Base-by-base conservation (phyloP, 306 rosid species). In the Vicia villosa region DNA sequence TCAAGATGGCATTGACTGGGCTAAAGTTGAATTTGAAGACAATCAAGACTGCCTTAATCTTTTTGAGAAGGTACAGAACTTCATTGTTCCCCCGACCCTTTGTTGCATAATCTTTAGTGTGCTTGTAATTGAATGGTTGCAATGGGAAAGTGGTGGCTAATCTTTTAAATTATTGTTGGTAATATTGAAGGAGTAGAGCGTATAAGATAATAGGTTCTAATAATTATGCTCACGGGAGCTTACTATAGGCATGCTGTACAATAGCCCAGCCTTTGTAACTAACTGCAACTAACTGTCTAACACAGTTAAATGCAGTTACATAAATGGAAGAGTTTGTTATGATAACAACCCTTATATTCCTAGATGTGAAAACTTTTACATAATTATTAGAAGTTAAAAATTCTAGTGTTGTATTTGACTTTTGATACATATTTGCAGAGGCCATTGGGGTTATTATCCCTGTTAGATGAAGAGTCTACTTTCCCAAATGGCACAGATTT, bases 401-500 rank as follows among this genome's bases (percentile, higher is more conserved):
- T 22, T 59, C 14, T 11, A 24, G 24, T 17, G 45, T 40, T 50
- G 24, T 60, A 62, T 66, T 24, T 75, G 46, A 59, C 69, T 68
- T 68, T 38, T 55, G 17, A 28, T 56, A 26, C 68, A 47, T 60
- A 60, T 69, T 76, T 76, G 70, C 80, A 69, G 80, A 76, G 66
- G 84, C 99, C 99, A 20, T 69, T 94, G 88, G 99, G 99, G 51
- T 87, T 94, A 63, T 74, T 94, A 50, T 91, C 99, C 70, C 84
- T 94, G 74, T 73, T 94, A 69, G 99, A 94, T 55, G 99, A 94
- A 78, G 99, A 94, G 79, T 94, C 97, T 69, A 94, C 97, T 66
- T 94, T 94, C 75, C 99, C 99, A 43, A 94, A 94, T 75, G 99
- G 97, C 71, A 83, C 95, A 2, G 99, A 94, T 78, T 66, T 91